Percentiles rank a stretch among this genome's conserved stretches.
phyloP scores from a whole-genome alignment of 1,284 basidiomycete genomes.

The Cutaneotrichosporon curvatum region DNA sequence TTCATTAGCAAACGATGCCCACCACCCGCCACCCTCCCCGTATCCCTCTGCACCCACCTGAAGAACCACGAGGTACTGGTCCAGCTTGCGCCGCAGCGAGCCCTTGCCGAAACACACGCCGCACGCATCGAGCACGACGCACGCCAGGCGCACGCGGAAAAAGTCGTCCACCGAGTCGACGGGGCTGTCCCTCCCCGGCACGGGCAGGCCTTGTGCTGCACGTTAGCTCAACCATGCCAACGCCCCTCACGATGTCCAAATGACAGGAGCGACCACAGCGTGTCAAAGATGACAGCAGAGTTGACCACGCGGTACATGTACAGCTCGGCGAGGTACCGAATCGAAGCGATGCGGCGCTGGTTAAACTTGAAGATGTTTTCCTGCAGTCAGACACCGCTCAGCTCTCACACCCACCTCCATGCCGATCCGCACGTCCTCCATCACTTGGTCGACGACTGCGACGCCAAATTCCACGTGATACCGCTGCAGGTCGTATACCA shows the following conservation, averaged over 20 bases:
- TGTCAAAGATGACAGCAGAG: conserved; percentile 84
- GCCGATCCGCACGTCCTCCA: conserved; percentile 84
- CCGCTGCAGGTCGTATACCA: conserved; percentile 85
- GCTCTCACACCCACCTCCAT: conserved; percentile 55
- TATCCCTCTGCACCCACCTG: conserved; percentile 61
- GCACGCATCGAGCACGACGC: conserved; percentile 86
- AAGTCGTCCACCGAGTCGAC: conserved; percentile 93
- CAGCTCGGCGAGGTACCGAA: conserved; percentile 92
- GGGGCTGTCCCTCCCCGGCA: conserved; percentile 67
- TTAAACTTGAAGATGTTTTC: conserved; percentile 92
- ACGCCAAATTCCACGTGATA: conserved; percentile 86
- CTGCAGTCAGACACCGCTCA: conserved; percentile 23
- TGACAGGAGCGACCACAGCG: conserved; percentile 87
- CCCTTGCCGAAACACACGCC: conserved; percentile 97
- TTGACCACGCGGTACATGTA: conserved; percentile 95
- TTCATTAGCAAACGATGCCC: conserved; percentile 1
- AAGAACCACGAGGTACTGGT: conserved; percentile 86
- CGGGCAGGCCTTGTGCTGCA: conserved; percentile 70
- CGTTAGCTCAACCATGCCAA: not conserved
- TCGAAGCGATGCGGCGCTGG: conserved; percentile 80
- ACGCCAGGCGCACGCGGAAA: conserved; percentile 87
- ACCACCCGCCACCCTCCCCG: no score
- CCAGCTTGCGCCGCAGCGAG: conserved; percentile 79
- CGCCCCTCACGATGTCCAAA: conserved; percentile 79
- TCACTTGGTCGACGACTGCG: conserved; percentile 82